phyloP scores from a whole-genome alignment of 192 early-diverging fungal genomes.

The Coemansia asiatica region DNA sequence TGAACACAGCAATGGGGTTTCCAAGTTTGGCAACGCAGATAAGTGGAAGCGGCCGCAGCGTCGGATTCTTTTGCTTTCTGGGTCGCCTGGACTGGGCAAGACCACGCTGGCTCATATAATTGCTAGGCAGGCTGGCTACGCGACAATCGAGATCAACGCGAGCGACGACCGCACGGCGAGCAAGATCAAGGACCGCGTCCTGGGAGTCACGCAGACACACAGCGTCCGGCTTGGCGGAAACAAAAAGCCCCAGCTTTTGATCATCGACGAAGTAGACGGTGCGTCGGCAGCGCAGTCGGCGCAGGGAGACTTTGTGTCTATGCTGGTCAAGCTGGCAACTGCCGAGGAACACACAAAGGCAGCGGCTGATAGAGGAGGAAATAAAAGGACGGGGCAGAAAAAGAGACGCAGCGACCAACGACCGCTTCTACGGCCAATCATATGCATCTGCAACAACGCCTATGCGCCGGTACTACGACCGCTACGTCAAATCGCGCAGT shows the following conservation, averaged over 20 bases:
- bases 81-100: conserved; percentile 94
- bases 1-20: too few relatives aligned
- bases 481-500: conserved; percentile 74
- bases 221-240: conserved; percentile 57
- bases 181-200: conserved; percentile 69
- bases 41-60: conserved; percentile 46
- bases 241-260: conserved; percentile 74
- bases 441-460: conserved; percentile 98
- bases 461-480: conserved; percentile 87
- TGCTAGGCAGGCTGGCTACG: conserved; percentile 87
- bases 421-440: conserved; percentile 84
- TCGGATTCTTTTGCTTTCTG: conserved; percentile 72
- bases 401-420: conserved; percentile 15
- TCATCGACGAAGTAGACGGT: conserved; percentile 98
- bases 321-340: conserved; percentile 68
- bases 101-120: conserved; percentile 95
- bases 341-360: conserved; percentile 2
- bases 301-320: conserved; percentile 75
- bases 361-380: not conserved
- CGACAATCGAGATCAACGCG: conserved; percentile 91
- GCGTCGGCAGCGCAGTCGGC: conserved; percentile 69
- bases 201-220: conserved; percentile 76
- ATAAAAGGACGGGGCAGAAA: not conserved
- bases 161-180: conserved; percentile 93
- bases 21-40: conserved; percentile 23